Evolutionary conservation across 2,329 filamentous ascomycete genomes (phyloP), one percentile per base, ranked within the genome.

Genomic region (Alternaria gansuensis): DNA sequence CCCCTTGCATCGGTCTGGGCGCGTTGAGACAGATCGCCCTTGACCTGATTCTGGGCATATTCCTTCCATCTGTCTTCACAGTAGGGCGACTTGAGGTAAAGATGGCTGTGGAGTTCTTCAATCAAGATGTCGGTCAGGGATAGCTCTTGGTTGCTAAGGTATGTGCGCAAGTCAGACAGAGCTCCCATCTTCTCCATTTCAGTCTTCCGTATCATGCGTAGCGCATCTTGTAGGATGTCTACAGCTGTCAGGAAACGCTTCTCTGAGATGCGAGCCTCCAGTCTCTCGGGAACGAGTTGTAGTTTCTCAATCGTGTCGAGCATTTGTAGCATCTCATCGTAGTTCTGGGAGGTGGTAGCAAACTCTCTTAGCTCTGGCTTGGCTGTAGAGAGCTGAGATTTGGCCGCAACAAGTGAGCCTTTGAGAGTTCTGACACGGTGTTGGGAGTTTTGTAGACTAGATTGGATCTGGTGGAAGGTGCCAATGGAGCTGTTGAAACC

Each of bases 401-500:
- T 96, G 43, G 94, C 90, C 53, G 88, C 85, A 13, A 88, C 85
- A 57, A 99, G 82, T n/a, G 92, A 92, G 57, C 93, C 88, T 76
- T 94, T 95, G 62, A 99, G 82, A 11, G 84, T 82, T 58, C 94
- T 88, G 53, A 99, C 92, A 60, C 92, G 88, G 71, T 88, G 88
- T 78, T 99, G 95, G 14, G 93, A 97, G 50, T 87, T 84, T 70
- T 94, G 91, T 65, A 99, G 95, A 78, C 92, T 97, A 51, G 89
- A 88, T 77, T 99, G 95, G 62, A 99, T 99, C 79, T 96, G 97
- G 82, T 99, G 96, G 75, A 98, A 99, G 21, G 94, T 98, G 77
- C 94, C 95, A 64, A 99, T 98, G 50, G 94, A 97, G 78, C 92
- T 97, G 80, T 98, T 99, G 84, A 99, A 99, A 45, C 95, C 96